A percentile compares a stretch with the other conserved stretches of the same genome.
These are phyloP conservation scores for Maudiozyma barnettii DNA, from an alignment of 805 yeast species.

Conservation along the genomic window DNA sequence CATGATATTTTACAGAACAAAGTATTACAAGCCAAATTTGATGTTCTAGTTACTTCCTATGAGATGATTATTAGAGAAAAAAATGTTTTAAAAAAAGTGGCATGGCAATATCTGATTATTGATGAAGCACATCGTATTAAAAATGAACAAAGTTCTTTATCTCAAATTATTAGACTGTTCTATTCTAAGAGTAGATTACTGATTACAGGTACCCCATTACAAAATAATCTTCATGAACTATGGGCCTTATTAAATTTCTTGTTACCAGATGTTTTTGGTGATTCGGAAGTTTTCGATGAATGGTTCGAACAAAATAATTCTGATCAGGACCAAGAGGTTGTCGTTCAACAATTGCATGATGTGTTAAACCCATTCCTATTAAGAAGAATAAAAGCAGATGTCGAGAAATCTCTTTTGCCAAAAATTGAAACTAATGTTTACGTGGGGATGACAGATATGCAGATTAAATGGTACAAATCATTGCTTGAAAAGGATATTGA, in stretches of 20 bases:
- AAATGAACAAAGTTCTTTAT: slow-evolving; percentile 83
- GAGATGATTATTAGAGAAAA: slow-evolving; percentile 92
- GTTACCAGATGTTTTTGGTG: slow-evolving; percentile 91
- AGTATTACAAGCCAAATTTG: slow-evolving; percentile 68
- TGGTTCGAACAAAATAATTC: slow-evolving; percentile 57
- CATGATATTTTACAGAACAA: slow-evolving; percentile 45
- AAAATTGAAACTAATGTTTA: slow-evolving; percentile 84
- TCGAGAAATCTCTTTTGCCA: slow-evolving; percentile 81
- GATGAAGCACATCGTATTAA: slow-evolving; percentile 97
- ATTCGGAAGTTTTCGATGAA: slow-evolving; percentile 78
- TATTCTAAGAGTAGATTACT: slow-evolving; percentile 75
- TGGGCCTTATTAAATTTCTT: slow-evolving; percentile 92
- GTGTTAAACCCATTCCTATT: slow-evolving; percentile 83
- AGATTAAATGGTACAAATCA: slow-evolving; percentile 80
- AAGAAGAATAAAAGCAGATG: slow-evolving; percentile 86
- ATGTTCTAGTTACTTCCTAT: slow-evolving; percentile 82
- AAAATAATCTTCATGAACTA: slow-evolving; percentile 86
- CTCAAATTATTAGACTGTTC: slow-evolving; percentile 85
- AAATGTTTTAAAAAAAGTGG: slow-evolving; percentile 62
- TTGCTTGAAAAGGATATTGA: slow-evolving; percentile 87
- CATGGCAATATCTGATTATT: slow-evolving; percentile 89
- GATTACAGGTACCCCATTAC: slow-evolving; percentile 94
- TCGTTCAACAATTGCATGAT: slow-evolving; percentile 80
- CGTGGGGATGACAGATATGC: slow-evolving; percentile 95
- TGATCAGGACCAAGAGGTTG: slow-evolving; percentile 61